Evolutionary conservation across 306 rosid species (phyloP).

Genomic region (Vicia villosa): DNA sequence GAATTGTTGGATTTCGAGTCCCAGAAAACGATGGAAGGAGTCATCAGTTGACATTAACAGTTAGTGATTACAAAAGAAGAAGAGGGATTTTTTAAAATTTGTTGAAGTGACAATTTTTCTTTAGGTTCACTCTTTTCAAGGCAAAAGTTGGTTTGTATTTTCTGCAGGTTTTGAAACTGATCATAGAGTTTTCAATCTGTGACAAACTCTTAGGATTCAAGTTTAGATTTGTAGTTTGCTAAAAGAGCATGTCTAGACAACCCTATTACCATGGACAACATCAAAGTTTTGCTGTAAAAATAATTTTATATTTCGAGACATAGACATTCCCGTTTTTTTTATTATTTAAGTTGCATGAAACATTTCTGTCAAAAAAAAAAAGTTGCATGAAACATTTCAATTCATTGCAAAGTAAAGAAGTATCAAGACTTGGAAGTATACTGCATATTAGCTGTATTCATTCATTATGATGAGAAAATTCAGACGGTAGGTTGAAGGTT

Average conservation of each 20-base stretch:
- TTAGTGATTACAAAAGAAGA: constrained; percentile 88
- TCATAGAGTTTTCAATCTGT: not conserved
- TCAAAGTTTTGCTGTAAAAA: not conserved
- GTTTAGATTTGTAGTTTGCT: not conserved
- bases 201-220: not conserved
- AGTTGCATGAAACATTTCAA: no score
- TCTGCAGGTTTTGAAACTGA: constrained; percentile 15
- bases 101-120: constrained; percentile 26
- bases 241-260: not conserved
- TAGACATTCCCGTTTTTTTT: not conserved
- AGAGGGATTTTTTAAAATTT: constrained; percentile 80
- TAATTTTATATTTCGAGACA: not conserved
- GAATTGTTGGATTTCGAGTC: constrained; percentile 69
- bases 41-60: constrained; percentile 69
- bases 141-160: constrained; percentile 4
- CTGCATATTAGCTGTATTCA: not conserved
- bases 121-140: constrained; percentile 8
- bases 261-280: no score
- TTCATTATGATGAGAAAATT: not conserved
- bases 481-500: not conserved
- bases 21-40: constrained; percentile 75
- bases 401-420: not conserved
- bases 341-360: not conserved
- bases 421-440: not conserved
- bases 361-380: no score